phyloP scores from a whole-genome alignment of 176 grass and related monocot genomes.

The Metroxylon sagu region DNA sequence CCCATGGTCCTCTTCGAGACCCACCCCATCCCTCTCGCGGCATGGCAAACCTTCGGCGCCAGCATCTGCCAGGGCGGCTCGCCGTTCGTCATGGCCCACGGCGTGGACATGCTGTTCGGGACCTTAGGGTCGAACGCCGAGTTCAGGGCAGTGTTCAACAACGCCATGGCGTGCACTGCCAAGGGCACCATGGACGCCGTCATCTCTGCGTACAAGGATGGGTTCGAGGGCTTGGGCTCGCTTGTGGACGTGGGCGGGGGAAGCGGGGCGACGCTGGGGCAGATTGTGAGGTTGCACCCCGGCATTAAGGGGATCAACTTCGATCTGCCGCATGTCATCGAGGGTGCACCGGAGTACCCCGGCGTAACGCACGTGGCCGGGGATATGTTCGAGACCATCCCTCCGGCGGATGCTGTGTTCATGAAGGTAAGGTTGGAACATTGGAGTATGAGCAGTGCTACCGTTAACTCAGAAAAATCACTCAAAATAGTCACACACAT shows the following conservation, averaged over 20 bases:
- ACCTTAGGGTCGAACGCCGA: not conserved
- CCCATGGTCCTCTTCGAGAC: not conserved
- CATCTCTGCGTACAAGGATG: not conserved
- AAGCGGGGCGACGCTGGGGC: slow-evolving; percentile 7
- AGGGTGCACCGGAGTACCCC: slow-evolving; percentile 13
- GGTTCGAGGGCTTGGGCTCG: slow-evolving; percentile 9
- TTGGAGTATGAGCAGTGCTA: too few relatives aligned
- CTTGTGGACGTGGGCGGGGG: slow-evolving; percentile 37
- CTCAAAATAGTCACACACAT: too few relatives aligned
- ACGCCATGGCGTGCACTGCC: not conserved
- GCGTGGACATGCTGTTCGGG: not conserved
- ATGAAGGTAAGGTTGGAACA: slow-evolving; percentile 11
- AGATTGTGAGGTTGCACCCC: slow-evolving; percentile 7
- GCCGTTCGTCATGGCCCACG: not conserved
- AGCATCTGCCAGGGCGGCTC: not conserved
- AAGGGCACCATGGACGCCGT: not conserved
- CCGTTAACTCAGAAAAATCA: too few relatives aligned
- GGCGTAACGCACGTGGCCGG: slow-evolving; percentile 24
- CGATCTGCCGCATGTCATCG: slow-evolving; percentile 31
- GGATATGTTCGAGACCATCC: slow-evolving; percentile 21
- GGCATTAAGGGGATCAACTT: slow-evolving; percentile 16
- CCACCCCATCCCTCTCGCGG: not conserved
- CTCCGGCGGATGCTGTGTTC: slow-evolving; percentile 15
- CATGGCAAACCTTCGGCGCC: not conserved
- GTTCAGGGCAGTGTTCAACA: not conserved